Base-by-base conservation (phyloP, 78 protist genomes). In the Guillardia theta region DNA sequence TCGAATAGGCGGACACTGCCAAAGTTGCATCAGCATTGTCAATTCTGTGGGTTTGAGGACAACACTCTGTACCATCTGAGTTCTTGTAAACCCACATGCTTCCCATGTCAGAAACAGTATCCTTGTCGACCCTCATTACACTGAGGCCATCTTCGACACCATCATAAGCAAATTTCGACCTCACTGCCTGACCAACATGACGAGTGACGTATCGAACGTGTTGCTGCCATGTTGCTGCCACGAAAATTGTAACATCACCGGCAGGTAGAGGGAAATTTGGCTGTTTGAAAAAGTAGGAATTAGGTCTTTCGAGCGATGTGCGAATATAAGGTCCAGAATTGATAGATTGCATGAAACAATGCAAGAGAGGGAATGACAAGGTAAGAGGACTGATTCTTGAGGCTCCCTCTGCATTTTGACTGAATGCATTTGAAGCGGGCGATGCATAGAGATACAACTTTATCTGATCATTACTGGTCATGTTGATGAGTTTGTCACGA, bases 151-250 rank as follows among this genome's bases (percentile, higher is more conserved):
- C 83, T 43, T 70, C 83, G 36, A 33, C 36, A 15, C 83, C 83
- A 43, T 70, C 83, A 43, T 70, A 70, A 43, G 83, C 83, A 70
- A 22, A 70, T 22, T 4, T 24, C 46, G 33, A 33, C n/a, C 21
- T 70, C 10, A 70, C 36, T 15, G 83, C 83, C 83, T 15, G 46
- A 22, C 83, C 83, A 24, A 70, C 41, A 22, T 24, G 9, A 24
- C 83, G 83, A 24, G n/a, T 36, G 46, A 70, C 83, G 83, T 70
- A 70, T 15, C 83, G 83, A 36, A 70, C 83, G 22, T 70, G 83
- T 22, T 70, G 9, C 83, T 70, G 83, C 83, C 83, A 70, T 4
- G 46, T 70, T 12, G 83, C 83, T 15, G 83, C 83, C 36, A 70
- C 22, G 41, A 70, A 70, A 24, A 70, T 10, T 6, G 83, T 22